These are phyloP conservation scores for Quercus alba DNA, from an alignment of 306 rosid genomes.

Conservation along the genomic window DNA sequence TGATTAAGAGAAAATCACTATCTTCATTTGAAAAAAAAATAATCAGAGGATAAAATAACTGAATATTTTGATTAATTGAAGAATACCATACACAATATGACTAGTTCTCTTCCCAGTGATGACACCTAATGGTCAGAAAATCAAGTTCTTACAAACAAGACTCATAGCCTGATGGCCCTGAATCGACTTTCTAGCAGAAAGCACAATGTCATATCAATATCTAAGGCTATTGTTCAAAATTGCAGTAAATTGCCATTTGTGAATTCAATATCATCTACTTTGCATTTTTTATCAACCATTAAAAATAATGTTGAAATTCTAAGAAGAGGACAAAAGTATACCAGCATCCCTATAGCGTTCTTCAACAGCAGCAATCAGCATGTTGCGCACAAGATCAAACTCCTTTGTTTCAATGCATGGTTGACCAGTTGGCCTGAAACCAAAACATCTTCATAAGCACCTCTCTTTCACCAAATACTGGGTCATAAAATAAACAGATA, in stretches of 20 bases:
- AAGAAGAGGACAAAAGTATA: constrained; percentile 24
- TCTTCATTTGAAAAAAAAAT: neutral
- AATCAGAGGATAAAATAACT: neutral
- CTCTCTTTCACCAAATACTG: neutral
- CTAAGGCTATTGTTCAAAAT: neutral
- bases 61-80: neutral
- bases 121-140: neutral
- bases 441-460: constrained; percentile 13
- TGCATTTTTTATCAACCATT: neutral
- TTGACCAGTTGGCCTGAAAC: constrained; percentile 82
- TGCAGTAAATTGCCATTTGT: neutral
- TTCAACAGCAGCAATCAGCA: constrained; percentile 88
- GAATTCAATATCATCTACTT: neutral
- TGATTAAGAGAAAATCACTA: neutral
- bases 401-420: constrained; percentile 85
- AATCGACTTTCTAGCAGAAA: neutral
- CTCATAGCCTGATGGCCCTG: neutral
- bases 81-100: neutral
- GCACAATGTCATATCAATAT: neutral
- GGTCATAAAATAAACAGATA: neutral
- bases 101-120: neutral
- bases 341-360: constrained; percentile 99
- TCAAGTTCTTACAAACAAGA: neutral
- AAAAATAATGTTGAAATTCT: neutral
- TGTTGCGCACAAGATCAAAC: constrained; percentile 81